Percentiles rank a stretch among this genome's conserved stretches.
phyloP scores from a whole-genome alignment of 148 eudicot genomes.

The Silene conica region DNA sequence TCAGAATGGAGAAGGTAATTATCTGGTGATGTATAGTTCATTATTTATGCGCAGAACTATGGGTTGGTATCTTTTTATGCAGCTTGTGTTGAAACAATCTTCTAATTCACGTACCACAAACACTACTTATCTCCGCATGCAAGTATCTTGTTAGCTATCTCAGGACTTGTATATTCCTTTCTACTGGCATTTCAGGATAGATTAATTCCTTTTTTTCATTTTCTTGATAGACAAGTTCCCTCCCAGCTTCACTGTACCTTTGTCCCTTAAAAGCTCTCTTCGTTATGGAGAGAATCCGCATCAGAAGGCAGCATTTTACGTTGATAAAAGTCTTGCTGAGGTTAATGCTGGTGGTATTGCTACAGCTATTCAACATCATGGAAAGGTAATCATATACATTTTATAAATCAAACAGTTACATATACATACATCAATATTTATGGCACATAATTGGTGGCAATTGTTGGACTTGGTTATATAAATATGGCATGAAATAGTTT shows the following conservation, averaged over 20 bases:
- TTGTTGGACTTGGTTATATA: no score
- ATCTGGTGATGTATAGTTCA: no score
- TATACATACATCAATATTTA: no score
- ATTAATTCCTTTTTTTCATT: slow-evolving; percentile 12
- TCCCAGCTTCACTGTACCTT: slow-evolving; percentile 67
- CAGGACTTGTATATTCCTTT: slow-evolving; percentile 1
- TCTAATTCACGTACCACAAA: neutral
- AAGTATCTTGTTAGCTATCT: neutral
- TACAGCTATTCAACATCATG: slow-evolving; percentile 90
- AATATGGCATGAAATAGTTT: no score
- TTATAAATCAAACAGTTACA: no score
- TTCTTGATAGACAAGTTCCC: slow-evolving; percentile 65
- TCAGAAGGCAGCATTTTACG: slow-evolving; percentile 93
- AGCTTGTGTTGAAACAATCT: no score
- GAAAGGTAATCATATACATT: slow-evolving; percentile 50
- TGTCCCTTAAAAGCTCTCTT: slow-evolving; percentile 66
- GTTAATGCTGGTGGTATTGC: slow-evolving; percentile 94
- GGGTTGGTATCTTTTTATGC: no score
- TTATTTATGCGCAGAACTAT: no score
- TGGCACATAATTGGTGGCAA: no score
- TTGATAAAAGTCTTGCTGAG: slow-evolving; percentile 85
- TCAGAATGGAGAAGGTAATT: slow-evolving; percentile 84
- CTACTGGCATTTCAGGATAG: neutral
- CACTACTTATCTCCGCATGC: slow-evolving; percentile 6
- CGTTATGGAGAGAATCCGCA: slow-evolving; percentile 99